Conservation (phyloP, 352 stramenopile species). For the Globisporangium paroecandrum region DNA sequence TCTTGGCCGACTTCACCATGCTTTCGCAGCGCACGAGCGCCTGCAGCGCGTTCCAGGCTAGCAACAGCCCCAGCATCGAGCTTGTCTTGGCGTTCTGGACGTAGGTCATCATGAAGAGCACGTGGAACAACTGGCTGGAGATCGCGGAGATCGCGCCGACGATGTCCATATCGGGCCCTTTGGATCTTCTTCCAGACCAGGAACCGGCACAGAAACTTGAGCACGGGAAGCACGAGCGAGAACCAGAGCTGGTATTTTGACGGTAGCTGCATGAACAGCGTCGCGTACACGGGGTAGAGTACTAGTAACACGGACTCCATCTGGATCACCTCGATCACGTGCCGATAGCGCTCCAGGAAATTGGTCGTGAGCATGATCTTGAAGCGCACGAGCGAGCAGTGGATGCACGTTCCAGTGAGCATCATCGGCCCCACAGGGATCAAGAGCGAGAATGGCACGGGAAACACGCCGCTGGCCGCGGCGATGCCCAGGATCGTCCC, state of each 20-base stretch:
- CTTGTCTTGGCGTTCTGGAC: conserved; percentile 3
- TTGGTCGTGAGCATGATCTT: neutral
- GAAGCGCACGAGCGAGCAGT: neutral
- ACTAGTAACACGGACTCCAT: neutral
- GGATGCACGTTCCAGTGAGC: neutral
- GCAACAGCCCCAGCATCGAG: neutral
- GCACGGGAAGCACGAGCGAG: neutral
- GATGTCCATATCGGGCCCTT: neutral
- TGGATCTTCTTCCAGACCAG: conserved; percentile 3
- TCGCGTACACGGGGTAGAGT: neutral
- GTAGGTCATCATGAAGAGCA: neutral
- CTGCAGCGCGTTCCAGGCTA: neutral
- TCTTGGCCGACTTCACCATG: neutral
- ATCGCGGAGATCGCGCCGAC: neutral
- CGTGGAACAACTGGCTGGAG: neutral
- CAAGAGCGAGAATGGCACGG: conserved; percentile 1
- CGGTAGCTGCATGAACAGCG: neutral
- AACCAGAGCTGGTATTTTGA: neutral
- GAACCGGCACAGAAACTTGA: neutral
- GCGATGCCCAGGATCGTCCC: neutral
- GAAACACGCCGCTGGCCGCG: neutral
- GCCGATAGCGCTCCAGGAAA: neutral
- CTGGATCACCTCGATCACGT: neutral
- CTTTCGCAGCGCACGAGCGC: neutral
- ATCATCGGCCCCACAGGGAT: neutral